Conservation (phyloP, 2,329 filamentous ascomycete species). For the Ceratocystis harringtonii region DNA sequence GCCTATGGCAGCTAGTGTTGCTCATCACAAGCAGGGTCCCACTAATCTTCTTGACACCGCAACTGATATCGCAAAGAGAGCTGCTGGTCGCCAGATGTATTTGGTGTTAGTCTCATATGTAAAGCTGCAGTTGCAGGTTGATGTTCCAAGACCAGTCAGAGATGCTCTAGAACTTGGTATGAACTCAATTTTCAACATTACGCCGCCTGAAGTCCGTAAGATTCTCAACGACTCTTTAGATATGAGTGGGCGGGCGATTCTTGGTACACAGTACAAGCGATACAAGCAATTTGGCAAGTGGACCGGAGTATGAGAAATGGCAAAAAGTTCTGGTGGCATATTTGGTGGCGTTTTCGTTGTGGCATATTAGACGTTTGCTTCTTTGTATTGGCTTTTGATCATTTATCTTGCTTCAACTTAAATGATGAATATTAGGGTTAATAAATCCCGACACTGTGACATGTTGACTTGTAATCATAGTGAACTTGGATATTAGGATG, state of each 20-base stretch:
- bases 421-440: too few species aligned
- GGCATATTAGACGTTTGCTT: slow-evolving; percentile 2
- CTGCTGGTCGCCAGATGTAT: slow-evolving; percentile 48
- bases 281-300: slow-evolving; percentile 51
- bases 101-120: slow-evolving; percentile 44
- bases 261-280: slow-evolving; percentile 42
- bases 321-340: not conserved
- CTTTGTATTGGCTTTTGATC: not conserved
- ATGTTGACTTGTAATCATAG: too few species aligned
- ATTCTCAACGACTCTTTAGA: slow-evolving; percentile 47
- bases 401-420: not conserved
- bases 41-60: slow-evolving; percentile 39
- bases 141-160: slow-evolving; percentile 35
- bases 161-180: slow-evolving; percentile 43
- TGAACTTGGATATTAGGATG: too few species aligned
- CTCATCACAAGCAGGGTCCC: slow-evolving; percentile 19
- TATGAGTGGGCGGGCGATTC: slow-evolving; percentile 41
- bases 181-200: slow-evolving; percentile 45
- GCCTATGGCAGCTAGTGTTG: slow-evolving; percentile 40
- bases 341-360: not conserved
- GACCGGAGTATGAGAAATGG: slow-evolving; percentile 36
- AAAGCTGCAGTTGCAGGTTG: slow-evolving; percentile 43
- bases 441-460: too few species aligned
- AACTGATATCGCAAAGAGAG: slow-evolving; percentile 44
- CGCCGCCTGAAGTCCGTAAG: slow-evolving; percentile 37